These are phyloP conservation scores for Pluteus cervinus DNA, from an alignment of 768 basidiomycete species.

Conservation along the genomic window DNA sequence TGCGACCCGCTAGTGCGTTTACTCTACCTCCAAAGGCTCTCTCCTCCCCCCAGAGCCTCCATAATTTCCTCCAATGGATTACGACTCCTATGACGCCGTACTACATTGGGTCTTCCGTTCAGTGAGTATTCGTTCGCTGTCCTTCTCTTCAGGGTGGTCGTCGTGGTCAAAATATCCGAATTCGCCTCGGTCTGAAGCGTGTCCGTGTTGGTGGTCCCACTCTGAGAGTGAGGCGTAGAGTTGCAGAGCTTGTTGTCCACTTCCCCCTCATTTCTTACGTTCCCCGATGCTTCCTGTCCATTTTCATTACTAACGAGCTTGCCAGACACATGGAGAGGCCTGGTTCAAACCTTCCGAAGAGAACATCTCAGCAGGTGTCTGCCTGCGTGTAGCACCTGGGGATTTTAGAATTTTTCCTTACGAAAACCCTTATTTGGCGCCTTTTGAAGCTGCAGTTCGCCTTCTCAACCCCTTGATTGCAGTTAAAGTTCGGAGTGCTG, in stretches of 20 bases:
- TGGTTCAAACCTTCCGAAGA: conserved; percentile 87
- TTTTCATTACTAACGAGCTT: conserved; percentile 9
- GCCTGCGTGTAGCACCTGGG: conserved; percentile 60
- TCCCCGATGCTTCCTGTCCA: neutral
- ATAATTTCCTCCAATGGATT: conserved; percentile 51
- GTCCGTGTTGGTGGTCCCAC: too few relatives aligned
- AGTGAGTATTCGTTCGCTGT: conserved; percentile 29
- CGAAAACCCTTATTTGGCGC: conserved; percentile 72
- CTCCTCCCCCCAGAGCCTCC: conserved; percentile 22
- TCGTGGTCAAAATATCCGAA: too few relatives aligned
- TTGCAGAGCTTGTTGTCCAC: neutral
- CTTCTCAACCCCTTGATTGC: conserved; percentile 79
- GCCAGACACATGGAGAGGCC: conserved; percentile 71
- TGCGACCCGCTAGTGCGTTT: conserved; percentile 18
- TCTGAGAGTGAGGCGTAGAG: too few relatives aligned
- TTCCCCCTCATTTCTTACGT: neutral
- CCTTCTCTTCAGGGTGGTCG: too few relatives aligned
- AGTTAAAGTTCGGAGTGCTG: conserved; percentile 74
- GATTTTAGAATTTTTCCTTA: conserved; percentile 82
- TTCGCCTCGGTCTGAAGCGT: too few relatives aligned
- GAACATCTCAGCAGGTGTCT: conserved; percentile 75
- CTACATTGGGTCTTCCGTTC: conserved; percentile 76
- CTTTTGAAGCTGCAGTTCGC: conserved; percentile 77
- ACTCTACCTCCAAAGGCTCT: conserved; percentile 26
- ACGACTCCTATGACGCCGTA: conserved; percentile 75